Evolutionary conservation across 176 grass and related monocot genomes (phyloP), one percentile per base, ranked within the genome.

Genomic region (Melocanna baccifera): DNA sequence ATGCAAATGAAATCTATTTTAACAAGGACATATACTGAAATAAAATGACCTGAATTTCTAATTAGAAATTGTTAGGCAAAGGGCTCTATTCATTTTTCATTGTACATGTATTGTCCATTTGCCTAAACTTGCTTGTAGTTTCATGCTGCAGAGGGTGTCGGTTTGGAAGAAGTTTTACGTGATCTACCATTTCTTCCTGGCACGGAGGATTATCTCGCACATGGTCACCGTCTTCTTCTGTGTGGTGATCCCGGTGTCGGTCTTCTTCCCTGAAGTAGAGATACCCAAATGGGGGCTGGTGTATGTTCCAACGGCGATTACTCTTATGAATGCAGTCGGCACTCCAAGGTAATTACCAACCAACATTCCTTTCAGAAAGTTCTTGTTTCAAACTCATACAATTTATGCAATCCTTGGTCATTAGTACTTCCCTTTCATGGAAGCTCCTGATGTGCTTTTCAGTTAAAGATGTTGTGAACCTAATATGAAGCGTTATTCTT

Each of bases 131-230:
- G 29, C 22, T 14, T 81, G 28, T 18, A 34, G 37, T 46, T 14
- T 56, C 19, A 13, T 37, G 43, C 23, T 23, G 85, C 87, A 93
- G 91, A 84, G 73, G 76, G 84, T 90, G 4, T 67, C 91, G 10
- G 9, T 82, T 10, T 62, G 58, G 64, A 89, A 77, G 63, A 90
- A 87, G 28, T 73, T 92, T 12, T 81, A 87, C n/a, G 55, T 92
- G 80, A 67, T 85, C 56, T 90, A 92, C 59, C 62, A 78, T 56
- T 90, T 92, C 51, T 92, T 87, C 81, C 48, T 85, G 1, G 26
- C 69, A 16, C 77, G 85, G 56, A 92, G 81, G 62, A 75, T 92
- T 25, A 23, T 87, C 29, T 78, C 85, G 5, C 87, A 92, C 45
- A 55, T 72, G 0, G 81, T 87, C 61, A 87, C 91, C 41, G 89